Evolutionary conservation across 441 rosid genomes (phyloP), one percentile per base, ranked within the genome.

Genomic region (Sinapis alba): DNA sequence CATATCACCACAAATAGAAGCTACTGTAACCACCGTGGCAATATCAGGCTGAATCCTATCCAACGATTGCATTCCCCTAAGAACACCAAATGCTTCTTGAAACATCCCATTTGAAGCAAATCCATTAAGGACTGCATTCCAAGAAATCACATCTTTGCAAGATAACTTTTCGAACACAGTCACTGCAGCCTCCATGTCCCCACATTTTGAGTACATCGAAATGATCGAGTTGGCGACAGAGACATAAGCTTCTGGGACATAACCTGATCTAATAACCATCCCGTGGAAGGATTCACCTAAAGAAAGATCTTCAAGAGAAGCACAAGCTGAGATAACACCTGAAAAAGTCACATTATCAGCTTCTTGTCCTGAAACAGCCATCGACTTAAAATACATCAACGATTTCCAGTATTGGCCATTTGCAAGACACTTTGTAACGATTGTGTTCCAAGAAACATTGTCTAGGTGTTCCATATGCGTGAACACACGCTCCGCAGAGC

Each of bases 401-500:
- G 87, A 79, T 70, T 74, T 82, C 21, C 62, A 71, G 12, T 86
- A 86, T 38, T 73, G 51, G 62, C 75, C 68, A 78, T 66, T 85
- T 43, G 65, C 72, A 76, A 83, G 86, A 81, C 81, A 84, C 51
- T 84, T 85, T n/a, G 83, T 83, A 72, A 83, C n/a, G 20, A 86
- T 65, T 2, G 91, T 79, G 76, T 89, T 89, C 94, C 91, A 89
- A 74, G 91, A 79, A 57, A 89, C 76, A 65, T 71, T 51, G 38
- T 86, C 91, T 79, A 80, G 78, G 18, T 21, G 43, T 16, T 61
- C 79, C 85, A 82, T 83, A 63, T 74, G 71, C 84, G 28, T 85
- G 88, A 51, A 84, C 18, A 13, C 50, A 43, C 50, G 5, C 50
- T 43, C 50, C 50, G 18, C 18, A n/a, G 50, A 43, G 50, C 71